Evolutionary conservation across 2,329 filamentous ascomycete species (phyloP).

Genomic region (Colletotrichum agaves): DNA sequence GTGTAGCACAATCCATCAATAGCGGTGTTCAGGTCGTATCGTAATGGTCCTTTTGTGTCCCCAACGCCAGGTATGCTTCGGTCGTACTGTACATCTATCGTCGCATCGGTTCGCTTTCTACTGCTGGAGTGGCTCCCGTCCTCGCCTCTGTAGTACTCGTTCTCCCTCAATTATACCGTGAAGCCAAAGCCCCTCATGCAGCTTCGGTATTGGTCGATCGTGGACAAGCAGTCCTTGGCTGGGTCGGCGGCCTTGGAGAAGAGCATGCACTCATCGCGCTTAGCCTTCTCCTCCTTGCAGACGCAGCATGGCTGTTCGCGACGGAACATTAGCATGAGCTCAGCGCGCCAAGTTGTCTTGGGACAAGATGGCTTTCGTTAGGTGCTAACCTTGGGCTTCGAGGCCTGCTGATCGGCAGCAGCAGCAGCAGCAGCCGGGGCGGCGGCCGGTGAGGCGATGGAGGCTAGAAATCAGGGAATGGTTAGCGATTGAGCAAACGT

Average conservation of each 20-base stretch:
- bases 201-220: conserved; percentile 85
- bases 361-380: neutral
- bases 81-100: conserved; percentile 37
- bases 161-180: conserved; percentile 62
- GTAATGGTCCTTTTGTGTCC: conserved; percentile 31
- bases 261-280: conserved; percentile 98
- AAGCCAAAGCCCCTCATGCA: conserved; percentile 97
- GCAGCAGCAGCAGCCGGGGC: conserved; percentile 45
- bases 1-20: neutral
- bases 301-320: conserved; percentile 87
- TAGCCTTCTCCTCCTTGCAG: conserved; percentile 93
- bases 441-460: conserved; percentile 44
- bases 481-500: conserved; percentile 13
- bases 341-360: neutral
- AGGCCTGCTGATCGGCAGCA: conserved; percentile 44
- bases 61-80: conserved; percentile 38
- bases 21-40: conserved; percentile 5
- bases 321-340: conserved; percentile 21
- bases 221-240: conserved; percentile 81
- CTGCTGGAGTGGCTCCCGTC: neutral
- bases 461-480: conserved; percentile 15
- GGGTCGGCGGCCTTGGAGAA: conserved; percentile 89
- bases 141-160: too few relatives aligned
- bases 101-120: conserved; percentile 12
- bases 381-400: conserved; percentile 56